Evolutionary conservation across 108 stramenopile genomes (phyloP), one percentile per base, ranked within the genome.

Genomic region (Cyclostephanos tholiformis): DNA sequence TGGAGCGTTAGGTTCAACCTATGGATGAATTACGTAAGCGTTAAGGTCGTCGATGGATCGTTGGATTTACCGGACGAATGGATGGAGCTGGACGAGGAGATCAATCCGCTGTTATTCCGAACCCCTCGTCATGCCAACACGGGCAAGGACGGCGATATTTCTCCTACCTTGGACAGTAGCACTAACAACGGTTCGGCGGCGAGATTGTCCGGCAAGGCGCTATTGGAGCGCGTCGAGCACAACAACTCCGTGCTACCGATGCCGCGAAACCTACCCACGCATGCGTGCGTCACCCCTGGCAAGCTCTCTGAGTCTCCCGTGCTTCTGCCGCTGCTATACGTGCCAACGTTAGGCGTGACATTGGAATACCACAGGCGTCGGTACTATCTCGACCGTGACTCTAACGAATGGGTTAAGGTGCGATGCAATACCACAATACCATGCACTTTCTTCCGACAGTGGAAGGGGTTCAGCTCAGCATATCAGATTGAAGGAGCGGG

Each of bases 1-100:
- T 99, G 98, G 98, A 87, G 81, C 51, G 97, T 98, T n/a, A 79
- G 65, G 43, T 97, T 99, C 76, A 80, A 91, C 56, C 91, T 93
- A 19, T 87, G 91, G 86, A 84, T 97, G 55, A 94, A 96, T 71
- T 98, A 91, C 69, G 68, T 78, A 4, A 84, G 84, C 58, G 73
- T 91, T 0, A 78, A 90, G 35, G 81, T 70, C 6, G 84, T 81
- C 25, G 29, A 55, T 14, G 55, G 23, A 9, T 32, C 22, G 3
- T 51, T 81, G 14, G 79, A 86, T 7, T 29, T 93, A 20, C 89
- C 89, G 10, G 86, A 85, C 25, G 68, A 75, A 4, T 82, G 89
- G 80, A 67, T 91, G 83, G 90, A 90, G n/a, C 59, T 87, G 50
- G 86, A 81, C 13, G 75, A 80, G 35, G 59, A 55, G 13, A 41